These are phyloP conservation scores for Eremochloa ophiuroides DNA, from an alignment of 176 grass and related monocot genomes.

Conservation along the genomic window DNA sequence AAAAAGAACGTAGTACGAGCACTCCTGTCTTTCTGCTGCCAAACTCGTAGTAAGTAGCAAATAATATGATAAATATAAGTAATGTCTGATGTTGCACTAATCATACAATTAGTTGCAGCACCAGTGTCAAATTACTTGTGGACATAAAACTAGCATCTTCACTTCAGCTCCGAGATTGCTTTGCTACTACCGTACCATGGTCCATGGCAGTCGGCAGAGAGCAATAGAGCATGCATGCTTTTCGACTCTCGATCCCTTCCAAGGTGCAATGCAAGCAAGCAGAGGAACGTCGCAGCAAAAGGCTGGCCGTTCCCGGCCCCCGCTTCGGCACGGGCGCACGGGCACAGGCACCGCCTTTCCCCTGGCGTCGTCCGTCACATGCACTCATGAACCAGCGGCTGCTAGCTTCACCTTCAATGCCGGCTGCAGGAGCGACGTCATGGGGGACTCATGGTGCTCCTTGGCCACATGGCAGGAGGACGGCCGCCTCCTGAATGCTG, in stretches of 20 bases:
- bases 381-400: not conserved
- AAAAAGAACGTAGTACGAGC: not conserved
- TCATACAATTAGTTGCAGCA: not conserved
- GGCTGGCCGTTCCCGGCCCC: not conserved
- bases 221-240: not conserved
- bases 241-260: not conserved
- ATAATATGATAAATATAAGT: not conserved
- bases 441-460: not conserved
- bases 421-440: slow-evolving; percentile 8
- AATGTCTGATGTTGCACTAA: not conserved
- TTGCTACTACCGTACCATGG: not conserved
- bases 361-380: slow-evolving; percentile 2
- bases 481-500: not conserved
- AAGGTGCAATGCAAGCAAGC: not conserved
- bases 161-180: no score
- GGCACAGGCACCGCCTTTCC: not conserved
- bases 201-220: not conserved
- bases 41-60: no score
- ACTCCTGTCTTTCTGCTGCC: not conserved
- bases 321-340: not conserved
- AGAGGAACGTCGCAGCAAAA: not conserved
- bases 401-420: not conserved
- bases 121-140: not conserved
- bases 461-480: slow-evolving; percentile 16
- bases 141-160: not conserved